Base-by-base conservation (phyloP, 2,329 filamentous ascomycete genomes). In the Septoria petroselini region DNA sequence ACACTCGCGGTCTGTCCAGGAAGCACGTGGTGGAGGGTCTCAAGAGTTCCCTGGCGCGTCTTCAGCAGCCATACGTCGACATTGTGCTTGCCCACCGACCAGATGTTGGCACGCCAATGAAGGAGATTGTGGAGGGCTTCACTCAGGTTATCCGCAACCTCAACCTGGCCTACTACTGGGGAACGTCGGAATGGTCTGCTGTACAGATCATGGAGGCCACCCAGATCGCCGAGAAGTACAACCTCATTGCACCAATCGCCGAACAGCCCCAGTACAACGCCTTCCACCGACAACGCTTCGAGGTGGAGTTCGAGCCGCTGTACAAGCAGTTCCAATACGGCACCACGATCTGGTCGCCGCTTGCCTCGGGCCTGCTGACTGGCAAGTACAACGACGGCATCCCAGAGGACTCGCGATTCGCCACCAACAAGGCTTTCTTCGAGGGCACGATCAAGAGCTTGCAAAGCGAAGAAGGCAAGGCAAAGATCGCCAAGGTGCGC, bases 21-120 rank as follows among this genome's bases (percentile, higher is more conserved):
- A 76, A 76, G 69, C 74, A 77, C 65, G 72, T 77, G 41, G 68
- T 76, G n/a, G 74, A 84, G 67, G 80, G 80, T 25, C 68, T 82
- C 45, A 79, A 82, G 70, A 73, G 71, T 64, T 80, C 74, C 1
- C 68, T 83, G n/a, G 69, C 73, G 57, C 74, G 83, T 21, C 73
- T 86, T 42, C 74, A 83, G 61, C 74, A 80, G 46, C 76, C 78
- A n/a, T 88, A 87, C 61, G 82, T 84, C 46, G 82, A 84, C 64
- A 71, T 84, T 37, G 76, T 84, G 30, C 79, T 83, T 47, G 80
- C 81, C 3, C 81, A 84, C 66, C 73, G 81, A 19, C 77, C 78
- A 12, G 82, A 84, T 51, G 68, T 71, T 39, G 65, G 64, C 52
- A 66, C 65, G 11, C 65, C 65, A 11, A 66, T 67, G 65, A 79